phyloP scores from a whole-genome alignment of 2,329 filamentous ascomycete species.

The Lizonia empirigonia region DNA sequence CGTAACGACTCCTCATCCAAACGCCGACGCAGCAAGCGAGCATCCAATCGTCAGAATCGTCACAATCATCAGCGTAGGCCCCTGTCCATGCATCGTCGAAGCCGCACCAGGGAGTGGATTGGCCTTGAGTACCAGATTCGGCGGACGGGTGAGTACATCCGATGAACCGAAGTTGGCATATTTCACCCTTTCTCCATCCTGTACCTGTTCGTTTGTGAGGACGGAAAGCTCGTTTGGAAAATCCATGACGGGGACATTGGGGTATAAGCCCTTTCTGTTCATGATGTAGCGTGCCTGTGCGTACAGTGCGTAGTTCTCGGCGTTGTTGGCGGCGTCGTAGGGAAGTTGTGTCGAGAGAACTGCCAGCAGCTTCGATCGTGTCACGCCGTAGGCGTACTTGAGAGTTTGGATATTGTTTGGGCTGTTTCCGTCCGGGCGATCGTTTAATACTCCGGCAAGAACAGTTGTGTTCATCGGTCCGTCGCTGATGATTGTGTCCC shows the following conservation, averaged over 20 bases:
- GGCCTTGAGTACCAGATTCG: constrained; percentile 27
- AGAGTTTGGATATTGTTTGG: constrained; percentile 30
- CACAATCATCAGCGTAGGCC: constrained; percentile 9
- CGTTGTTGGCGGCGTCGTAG: constrained; percentile 43
- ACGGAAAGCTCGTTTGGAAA: constrained; percentile 39
- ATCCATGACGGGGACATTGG: constrained; percentile 39
- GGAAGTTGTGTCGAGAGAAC: constrained; percentile 38
- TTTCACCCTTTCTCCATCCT: constrained; percentile 37
- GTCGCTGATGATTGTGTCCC: constrained; percentile 22
- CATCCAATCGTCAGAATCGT: constrained; percentile 8
- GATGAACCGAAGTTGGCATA: constrained; percentile 37
- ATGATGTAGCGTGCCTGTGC: constrained; percentile 42
- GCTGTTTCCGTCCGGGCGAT: constrained; percentile 26
- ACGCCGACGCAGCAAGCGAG: constrained; percentile 16
- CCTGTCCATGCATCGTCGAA: constrained; percentile 4
- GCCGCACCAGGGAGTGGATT: constrained; percentile 29
- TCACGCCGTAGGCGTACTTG: constrained; percentile 44
- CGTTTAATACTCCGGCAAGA: constrained; percentile 39
- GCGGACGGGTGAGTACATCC: constrained; percentile 32
- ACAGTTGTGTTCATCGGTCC: constrained; percentile 43
- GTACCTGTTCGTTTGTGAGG: constrained; percentile 40
- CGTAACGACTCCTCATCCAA: constrained; percentile 25
- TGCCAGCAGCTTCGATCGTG: constrained; percentile 40
- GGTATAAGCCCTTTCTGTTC: constrained; percentile 37
- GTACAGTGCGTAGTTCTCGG: constrained; percentile 44